Conservation (phyloP, 2,329 filamentous ascomycete genomes). For the Penicillium sp. region DNA sequence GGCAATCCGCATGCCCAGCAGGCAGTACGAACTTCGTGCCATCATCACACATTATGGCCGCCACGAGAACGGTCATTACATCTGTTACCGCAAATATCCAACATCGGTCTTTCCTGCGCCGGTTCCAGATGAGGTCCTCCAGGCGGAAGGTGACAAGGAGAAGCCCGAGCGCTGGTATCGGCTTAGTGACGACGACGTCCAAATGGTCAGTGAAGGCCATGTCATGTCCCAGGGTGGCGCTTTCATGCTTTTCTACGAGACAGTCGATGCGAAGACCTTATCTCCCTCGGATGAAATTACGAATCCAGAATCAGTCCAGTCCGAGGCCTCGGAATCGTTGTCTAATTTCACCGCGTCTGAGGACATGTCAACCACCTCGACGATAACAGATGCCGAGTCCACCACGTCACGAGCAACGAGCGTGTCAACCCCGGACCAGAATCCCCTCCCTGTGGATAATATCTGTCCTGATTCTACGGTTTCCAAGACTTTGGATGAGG, state of each 20-base stretch:
- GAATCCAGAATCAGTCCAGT: slow-evolving; percentile 6
- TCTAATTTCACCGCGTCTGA: slow-evolving; percentile 27
- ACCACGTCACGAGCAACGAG: slow-evolving; percentile 33
- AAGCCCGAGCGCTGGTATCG: slow-evolving; percentile 74
- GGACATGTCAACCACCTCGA: slow-evolving; percentile 29
- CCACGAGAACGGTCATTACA: slow-evolving; percentile 95
- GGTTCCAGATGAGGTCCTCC: slow-evolving; percentile 34
- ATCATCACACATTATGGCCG: slow-evolving; percentile 86
- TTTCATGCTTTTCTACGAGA: slow-evolving; percentile 98
- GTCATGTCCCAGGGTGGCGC: slow-evolving; percentile 78
- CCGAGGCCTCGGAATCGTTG: slow-evolving; percentile 18
- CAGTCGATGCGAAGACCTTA: slow-evolving; percentile 50
- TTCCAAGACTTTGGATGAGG: not conserved
- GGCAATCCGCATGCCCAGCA: slow-evolving; percentile 50
- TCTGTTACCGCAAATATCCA: slow-evolving; percentile 79
- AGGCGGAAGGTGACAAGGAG: slow-evolving; percentile 36
- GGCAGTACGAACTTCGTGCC: slow-evolving; percentile 74
- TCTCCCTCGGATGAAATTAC: not conserved
- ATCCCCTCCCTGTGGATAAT: not conserved
- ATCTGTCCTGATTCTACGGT: not conserved
- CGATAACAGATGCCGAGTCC: slow-evolving; percentile 30
- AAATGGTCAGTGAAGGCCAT: slow-evolving; percentile 68
- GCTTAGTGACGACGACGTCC: slow-evolving; percentile 85
- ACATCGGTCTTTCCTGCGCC: slow-evolving; percentile 35
- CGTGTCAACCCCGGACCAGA: slow-evolving; percentile 22